Evolutionary conservation across 1,284 basidiomycete genomes (phyloP), one percentile per base, ranked within the genome.

Genomic region (Ceratobasidium sp.): DNA sequence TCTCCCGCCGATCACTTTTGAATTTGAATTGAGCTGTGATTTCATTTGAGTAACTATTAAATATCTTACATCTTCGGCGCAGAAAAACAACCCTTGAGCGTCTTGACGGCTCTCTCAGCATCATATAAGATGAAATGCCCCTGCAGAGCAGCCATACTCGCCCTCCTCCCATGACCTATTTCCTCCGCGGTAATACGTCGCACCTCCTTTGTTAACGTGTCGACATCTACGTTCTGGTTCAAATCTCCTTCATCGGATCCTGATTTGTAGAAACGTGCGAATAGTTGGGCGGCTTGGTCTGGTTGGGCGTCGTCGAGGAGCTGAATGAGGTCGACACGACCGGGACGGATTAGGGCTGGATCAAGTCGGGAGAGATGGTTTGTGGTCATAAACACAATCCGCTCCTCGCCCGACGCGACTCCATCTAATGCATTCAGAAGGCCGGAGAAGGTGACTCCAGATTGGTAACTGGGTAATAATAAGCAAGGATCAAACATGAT

Each of bases 331-430:
- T 99, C 97, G 51, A 99, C 97, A 10, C 97, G 90, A 1, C 97
- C 97, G 0, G 97, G 97, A 72, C 97, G 92, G 81, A 87, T 83
- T 26, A 81, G 80, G 3, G 80, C 80, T 7, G 80, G 77, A 81
- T 91, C 87, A 58, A 89, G 85, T 12, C 82, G 83, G 9, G 85
- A 83, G 77, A 95, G 86, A 83, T 99, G 97, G 85, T 99, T 99
- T n/a, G 97, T 99, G 0, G 97, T 99, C 94, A 99, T 96, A 86
- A 99, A 99, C 58, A 99, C 92, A 83, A 99, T 94, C n/a, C 98
- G 92, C 83, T 98, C 96, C 85, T 98, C 96, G 51, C 97, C 96
- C 3, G 95, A 97, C 1, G 97, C 97, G 18, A 99, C 97, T 23
- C 98, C 98, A 84, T 99, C 98, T 2, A 99, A 89, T 4, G 97